phyloP scores from a whole-genome alignment of 2,329 filamentous ascomycete genomes.

The Ophiosphaerella herpotricha region DNA sequence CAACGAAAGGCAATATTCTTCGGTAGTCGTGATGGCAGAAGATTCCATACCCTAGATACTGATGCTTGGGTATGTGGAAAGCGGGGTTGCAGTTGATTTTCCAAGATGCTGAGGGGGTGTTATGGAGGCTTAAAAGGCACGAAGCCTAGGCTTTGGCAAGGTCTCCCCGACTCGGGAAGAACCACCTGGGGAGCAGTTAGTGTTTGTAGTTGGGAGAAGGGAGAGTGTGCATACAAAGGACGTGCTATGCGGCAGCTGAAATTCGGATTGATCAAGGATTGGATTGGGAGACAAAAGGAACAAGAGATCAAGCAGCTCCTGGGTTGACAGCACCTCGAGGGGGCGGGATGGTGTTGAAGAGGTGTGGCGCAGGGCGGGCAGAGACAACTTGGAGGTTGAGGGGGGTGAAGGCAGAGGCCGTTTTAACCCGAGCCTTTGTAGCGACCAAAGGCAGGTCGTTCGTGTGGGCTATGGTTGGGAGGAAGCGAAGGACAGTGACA shows the following conservation, averaged over 20 bases:
- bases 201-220: neutral
- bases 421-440: conserved; percentile 49
- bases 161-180: conserved; percentile 81
- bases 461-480: neutral
- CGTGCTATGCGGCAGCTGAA: conserved; percentile 99
- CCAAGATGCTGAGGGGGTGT: conserved; percentile 54
- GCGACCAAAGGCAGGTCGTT: conserved; percentile 45
- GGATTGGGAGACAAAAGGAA: conserved; percentile 51
- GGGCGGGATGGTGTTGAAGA: conserved; percentile 56
- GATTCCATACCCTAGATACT: conserved; percentile 69
- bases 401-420: conserved; percentile 51
- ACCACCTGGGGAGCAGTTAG: conserved; percentile 1
- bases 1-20: conserved; percentile 49
- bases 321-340: conserved; percentile 45
- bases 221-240: conserved; percentile 62
- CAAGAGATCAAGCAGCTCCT: conserved; percentile 46
- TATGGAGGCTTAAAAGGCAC: conserved; percentile 96
- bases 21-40: conserved; percentile 62
- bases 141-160: conserved; percentile 87
- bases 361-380: conserved; percentile 52
- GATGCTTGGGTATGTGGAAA: conserved; percentile 22
- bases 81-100: conserved; percentile 5
- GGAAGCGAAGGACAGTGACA: neutral
- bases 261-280: conserved; percentile 62
- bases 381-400: conserved; percentile 55